Conservation (phyloP, 1,284 basidiomycete species). For the Cyathus olla region DNA sequence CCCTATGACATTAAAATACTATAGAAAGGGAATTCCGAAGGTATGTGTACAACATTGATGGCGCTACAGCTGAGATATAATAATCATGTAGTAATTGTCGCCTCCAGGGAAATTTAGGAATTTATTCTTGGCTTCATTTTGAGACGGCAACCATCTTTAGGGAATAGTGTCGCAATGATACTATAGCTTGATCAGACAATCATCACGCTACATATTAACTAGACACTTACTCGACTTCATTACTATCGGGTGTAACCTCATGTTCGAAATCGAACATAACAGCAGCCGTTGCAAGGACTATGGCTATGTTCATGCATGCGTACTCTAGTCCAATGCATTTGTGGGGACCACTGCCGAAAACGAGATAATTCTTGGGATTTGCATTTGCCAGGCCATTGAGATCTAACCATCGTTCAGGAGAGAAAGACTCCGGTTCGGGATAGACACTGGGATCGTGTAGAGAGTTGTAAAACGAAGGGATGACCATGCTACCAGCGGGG, state of each 20-base stretch:
- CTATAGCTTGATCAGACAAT: conserved; percentile 41
- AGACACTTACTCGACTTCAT: conserved; percentile 83
- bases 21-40: too few species aligned
- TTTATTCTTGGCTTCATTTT: conserved; percentile 73
- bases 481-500: conserved; percentile 93
- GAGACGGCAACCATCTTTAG: conserved; percentile 90
- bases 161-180: conserved; percentile 96
- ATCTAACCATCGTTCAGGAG: conserved; percentile 95
- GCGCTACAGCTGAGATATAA: neutral
- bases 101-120: conserved; percentile 1
- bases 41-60: too few species aligned
- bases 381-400: conserved; percentile 83
- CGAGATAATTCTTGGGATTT: conserved; percentile 95
- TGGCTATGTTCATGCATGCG: conserved; percentile 91
- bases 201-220: too few species aligned
- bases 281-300: conserved; percentile 88
- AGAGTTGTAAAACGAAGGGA: conserved; percentile 97
- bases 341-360: conserved; percentile 95
- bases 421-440: conserved; percentile 87
- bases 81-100: neutral
- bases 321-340: conserved; percentile 96
- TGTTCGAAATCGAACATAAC: conserved; percentile 92
- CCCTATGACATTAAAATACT: too few species aligned
- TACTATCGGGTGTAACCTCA: conserved; percentile 81
- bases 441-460: conserved; percentile 92